Evolutionary conservation across 768 basidiomycete genomes (phyloP), one percentile per base, ranked within the genome.

Genomic region (Rhodotorula paludigena): DNA sequence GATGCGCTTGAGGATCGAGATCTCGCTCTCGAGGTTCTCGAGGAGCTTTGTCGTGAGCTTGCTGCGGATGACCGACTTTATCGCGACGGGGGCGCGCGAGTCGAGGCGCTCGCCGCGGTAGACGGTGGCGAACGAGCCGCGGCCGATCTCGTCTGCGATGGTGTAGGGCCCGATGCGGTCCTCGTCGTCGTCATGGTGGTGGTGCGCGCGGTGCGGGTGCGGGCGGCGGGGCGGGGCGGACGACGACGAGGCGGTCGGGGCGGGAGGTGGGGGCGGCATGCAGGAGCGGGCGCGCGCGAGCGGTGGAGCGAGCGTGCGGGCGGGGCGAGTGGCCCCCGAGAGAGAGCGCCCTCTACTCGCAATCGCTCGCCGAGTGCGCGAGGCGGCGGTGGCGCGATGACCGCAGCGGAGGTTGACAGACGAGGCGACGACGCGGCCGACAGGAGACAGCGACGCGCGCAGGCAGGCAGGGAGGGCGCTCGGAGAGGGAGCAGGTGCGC

Each of bases 11-110:
- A 98, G 85, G 70, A 99, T 97, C 69, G 91, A 87, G 65, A 98
- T 97, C 82, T 99, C 96, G 74, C 89, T 89, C 78, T 96, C 92
- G n/a, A 98, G 85, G 77, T 97, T 98, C 81, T 98, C 93, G 64
- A 97, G 86, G 25, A 97, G 84, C 80, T 97, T 99, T 21, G 89
- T 82, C 42, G 87, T 92, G 44, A 99, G 84, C 73, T 87, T 90
- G 76, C 88, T 85, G 58, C 88, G 85, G 66, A 89, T 87, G 61
- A 99, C 90, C 14, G 92, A 89, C 82, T 99, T 98, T 80, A 99
- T 87, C 14, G 96, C 96, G 44, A 97, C 66, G 5, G 55, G 38
- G 6, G 53, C 44, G 23, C 44, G 49, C 15, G 39, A 60, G 15
- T 64, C 65, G 68, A 69, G 60, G 1, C 71, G 36, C 25, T 56